These are phyloP conservation scores for Themeda triandra DNA, from an alignment of 176 grass and related monocot species.

Conservation along the genomic window DNA sequence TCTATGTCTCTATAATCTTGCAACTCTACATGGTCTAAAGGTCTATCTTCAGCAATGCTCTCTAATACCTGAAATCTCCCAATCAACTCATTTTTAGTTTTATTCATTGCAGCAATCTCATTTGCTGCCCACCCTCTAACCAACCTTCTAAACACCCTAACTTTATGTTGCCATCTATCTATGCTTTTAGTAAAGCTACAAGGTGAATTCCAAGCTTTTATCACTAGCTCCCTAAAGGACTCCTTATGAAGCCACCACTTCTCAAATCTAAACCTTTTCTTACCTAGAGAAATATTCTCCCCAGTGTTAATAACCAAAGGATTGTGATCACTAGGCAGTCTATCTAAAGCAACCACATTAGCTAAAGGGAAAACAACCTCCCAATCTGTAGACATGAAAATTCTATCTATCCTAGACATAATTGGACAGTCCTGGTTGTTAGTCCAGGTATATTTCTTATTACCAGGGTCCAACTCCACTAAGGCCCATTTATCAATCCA, in stretches of 20 bases:
- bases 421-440: background rate
- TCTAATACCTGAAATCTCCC: fast-evolving
- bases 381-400: fast-evolving
- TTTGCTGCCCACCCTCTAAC: no score
- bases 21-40: no score
- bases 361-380: background rate
- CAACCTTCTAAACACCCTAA: no score
- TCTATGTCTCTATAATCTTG: no score
- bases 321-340: background rate
- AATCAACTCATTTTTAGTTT: fast-evolving
- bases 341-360: fast-evolving
- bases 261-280: background rate
- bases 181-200: fast-evolving
- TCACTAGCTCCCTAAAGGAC: fast-evolving
- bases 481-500: background rate
- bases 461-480: fast-evolving
- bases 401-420: background rate
- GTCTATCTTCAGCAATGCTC: fast-evolving
- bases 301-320: fast-evolving
- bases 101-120: fast-evolving
- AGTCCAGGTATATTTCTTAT: background rate
- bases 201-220: fast-evolving
- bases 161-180: background rate
- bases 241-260: background rate
- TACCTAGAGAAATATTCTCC: fast-evolving